Conservation (phyloP, 352 stramenopile genomes). For the Phytophthora pisi region DNA sequence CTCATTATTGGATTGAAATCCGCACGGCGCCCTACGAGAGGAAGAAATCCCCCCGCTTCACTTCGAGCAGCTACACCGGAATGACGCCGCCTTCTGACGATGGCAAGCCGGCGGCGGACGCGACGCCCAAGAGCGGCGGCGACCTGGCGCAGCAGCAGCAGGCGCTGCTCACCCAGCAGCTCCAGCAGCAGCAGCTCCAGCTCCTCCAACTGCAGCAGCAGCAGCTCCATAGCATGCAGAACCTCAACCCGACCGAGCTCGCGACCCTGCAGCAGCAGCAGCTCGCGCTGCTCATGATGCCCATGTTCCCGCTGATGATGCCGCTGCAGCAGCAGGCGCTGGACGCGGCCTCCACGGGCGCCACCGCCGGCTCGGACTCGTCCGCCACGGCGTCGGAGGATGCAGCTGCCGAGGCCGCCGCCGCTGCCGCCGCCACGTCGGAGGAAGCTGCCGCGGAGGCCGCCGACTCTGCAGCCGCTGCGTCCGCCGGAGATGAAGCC, state of each 20-base stretch:
- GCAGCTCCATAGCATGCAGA: constrained; percentile 68
- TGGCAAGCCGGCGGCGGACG: constrained; percentile 23
- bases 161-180: constrained; percentile 36
- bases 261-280: constrained; percentile 68
- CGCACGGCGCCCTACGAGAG: constrained; percentile 56
- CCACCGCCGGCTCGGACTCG: not conserved
- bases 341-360: constrained; percentile 7
- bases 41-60: constrained; percentile 58
- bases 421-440: constrained; percentile 3
- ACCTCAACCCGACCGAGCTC: constrained; percentile 63
- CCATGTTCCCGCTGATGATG: constrained; percentile 81
- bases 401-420: constrained; percentile 6
- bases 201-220: constrained; percentile 64
- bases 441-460: constrained; percentile 8
- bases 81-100: constrained; percentile 40
- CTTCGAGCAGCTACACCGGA: constrained; percentile 21
- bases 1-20: constrained; percentile 75
- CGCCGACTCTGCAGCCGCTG: constrained; percentile 3
- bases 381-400: constrained; percentile 8
- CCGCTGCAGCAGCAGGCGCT: constrained; percentile 48
- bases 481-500: not conserved
- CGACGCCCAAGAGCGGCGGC: constrained; percentile 22
- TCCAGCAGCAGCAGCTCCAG: constrained; percentile 52
- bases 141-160: constrained; percentile 35
- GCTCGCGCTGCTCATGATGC: constrained; percentile 79